Conservation (phyloP, 2,329 filamentous ascomycete species). For the Xenoacremonium recifei region DNA sequence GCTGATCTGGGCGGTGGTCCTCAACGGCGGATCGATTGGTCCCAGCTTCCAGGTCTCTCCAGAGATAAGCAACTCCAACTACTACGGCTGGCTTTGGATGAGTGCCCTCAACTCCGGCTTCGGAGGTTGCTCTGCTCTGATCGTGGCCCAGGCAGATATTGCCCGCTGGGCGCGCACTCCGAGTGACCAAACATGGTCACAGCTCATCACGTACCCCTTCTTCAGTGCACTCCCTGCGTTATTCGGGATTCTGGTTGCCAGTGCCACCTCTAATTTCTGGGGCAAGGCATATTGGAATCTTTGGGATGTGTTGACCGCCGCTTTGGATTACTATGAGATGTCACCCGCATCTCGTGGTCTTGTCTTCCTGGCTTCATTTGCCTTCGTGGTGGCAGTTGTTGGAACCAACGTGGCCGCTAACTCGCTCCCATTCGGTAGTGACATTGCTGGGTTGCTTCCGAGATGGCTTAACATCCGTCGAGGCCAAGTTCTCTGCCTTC, state of each 20-base stretch:
- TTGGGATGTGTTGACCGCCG: neutral
- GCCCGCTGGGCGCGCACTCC: neutral
- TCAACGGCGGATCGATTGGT: neutral
- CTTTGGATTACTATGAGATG: neutral
- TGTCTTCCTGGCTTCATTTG: neutral
- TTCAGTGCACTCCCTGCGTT: neutral
- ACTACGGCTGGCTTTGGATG: neutral
- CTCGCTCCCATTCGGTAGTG: neutral
- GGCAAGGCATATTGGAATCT: neutral
- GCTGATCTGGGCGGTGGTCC: neutral
- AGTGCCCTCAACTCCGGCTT: neutral
- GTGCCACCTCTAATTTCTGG: neutral
- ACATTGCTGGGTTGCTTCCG: neutral
- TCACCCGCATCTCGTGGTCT: neutral
- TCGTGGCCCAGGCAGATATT: neutral
- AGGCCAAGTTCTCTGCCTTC: neutral
- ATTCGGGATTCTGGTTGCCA: neutral
- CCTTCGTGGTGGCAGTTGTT: neutral
- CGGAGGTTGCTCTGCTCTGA: neutral
- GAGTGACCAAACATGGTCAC: neutral
- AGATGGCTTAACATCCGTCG: neutral
- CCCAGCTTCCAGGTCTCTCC: too few species aligned
- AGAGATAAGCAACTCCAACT: too few species aligned
- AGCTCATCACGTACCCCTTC: neutral
- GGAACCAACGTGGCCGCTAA: neutral